Evolutionary conservation across 202 grass and related monocot species (phyloP).

Genomic region (Eragrostis tef): DNA sequence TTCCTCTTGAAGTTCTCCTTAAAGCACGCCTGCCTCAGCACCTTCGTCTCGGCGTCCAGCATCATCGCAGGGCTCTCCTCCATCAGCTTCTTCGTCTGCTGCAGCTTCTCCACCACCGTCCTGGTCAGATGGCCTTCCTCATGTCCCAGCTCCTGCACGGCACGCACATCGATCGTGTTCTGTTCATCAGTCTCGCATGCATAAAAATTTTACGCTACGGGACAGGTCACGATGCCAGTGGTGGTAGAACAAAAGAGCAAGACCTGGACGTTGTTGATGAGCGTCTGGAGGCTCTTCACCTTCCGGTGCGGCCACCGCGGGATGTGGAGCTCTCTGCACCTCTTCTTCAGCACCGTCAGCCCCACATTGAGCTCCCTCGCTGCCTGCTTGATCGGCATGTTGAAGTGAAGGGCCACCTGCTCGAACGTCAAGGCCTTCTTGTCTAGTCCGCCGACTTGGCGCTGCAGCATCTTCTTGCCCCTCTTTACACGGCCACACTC

Average conservation of each 20-base stretch:
- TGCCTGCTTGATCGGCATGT: constrained; percentile 65
- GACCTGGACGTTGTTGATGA: too few relatives aligned
- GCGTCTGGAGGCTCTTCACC: too few relatives aligned
- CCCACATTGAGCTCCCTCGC: constrained; percentile 54
- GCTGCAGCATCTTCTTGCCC: background rate
- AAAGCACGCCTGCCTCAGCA: too few relatives aligned
- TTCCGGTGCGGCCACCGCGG: too few relatives aligned
- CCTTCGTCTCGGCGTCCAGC: too few relatives aligned
- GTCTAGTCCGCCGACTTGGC: background rate
- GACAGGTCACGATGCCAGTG: background rate
- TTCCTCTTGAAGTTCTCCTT: too few relatives aligned
- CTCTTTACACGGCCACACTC: background rate
- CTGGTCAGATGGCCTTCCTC: background rate
- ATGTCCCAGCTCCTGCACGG: background rate
- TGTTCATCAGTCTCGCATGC: background rate
- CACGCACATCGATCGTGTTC: background rate
- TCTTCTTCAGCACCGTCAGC: constrained; percentile 57
- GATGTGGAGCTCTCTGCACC: constrained; percentile 31
- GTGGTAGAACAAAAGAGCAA: background rate
- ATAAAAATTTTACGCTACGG: too few relatives aligned
- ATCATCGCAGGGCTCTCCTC: too few relatives aligned
- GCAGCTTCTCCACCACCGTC: too few relatives aligned
- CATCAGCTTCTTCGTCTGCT: too few relatives aligned
- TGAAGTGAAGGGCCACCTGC: constrained; percentile 47
- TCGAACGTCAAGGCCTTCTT: constrained; percentile 33